Evolutionary conservation across 2,329 filamentous ascomycete species (phyloP), one percentile per base, ranked within the genome.

Genomic region (Cercospora brassicicola): DNA sequence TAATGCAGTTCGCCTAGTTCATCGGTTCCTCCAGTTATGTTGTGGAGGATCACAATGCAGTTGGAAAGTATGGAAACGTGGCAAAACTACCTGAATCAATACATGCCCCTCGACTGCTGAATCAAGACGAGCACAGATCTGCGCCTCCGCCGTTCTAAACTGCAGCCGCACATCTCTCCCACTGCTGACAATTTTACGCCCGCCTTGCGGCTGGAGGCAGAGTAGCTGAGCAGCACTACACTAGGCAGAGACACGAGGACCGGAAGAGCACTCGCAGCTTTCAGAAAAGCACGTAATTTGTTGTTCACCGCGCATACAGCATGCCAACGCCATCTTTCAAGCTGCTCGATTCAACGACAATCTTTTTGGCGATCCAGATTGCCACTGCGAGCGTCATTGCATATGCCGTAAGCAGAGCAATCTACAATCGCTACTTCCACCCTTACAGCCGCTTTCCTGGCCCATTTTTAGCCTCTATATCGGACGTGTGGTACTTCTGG

Each of bases 351-450:
- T 55, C 48, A n/a, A 55, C 30, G 26, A 59, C 30, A 31, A 18
- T 36, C 31, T 9, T 59, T 0, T 36, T 11, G 30, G 23, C 39
- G 26, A 39, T 48, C 5, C 20, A 62, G 36, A 18, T 62, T 48
- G 59, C 15, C 26, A 23, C 36, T 48, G 39, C 36, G 18, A 28
- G 10, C 30, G 20, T 51, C 45, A 23, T 65, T n/a, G 33, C 45
- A 20, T 60, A 65, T 39, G 36, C 36, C 2, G 28, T 67, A 6
- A 45, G 36, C 31, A 53, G 23, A 13, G 67, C 64, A n/a, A 39
- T 81, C 33, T 81, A 82, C 73, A 80, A 80, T 63, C 61, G 80
- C 36, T 82, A 76, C 69, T 80, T 83, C 62, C 79, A 82, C 53
- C 81, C 82, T 8, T 74, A 83, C 0, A 71, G 75, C 11, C 76